phyloP scores from a whole-genome alignment of 2,329 filamentous ascomycete species.

The Fusarium multiceps region DNA sequence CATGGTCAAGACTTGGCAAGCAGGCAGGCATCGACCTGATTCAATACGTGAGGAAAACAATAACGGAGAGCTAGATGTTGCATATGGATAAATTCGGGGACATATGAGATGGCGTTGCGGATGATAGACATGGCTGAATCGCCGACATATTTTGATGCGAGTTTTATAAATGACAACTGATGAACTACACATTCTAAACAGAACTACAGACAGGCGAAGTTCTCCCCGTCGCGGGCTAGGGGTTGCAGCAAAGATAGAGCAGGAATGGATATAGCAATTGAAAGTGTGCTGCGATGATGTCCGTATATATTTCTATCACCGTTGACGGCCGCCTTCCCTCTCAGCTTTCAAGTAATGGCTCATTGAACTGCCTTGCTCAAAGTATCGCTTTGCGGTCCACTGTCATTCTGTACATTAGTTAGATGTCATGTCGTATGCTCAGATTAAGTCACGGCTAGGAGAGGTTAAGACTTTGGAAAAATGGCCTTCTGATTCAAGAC shows the following conservation, averaged over 20 bases:
- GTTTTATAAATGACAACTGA: conserved; percentile 33
- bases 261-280: neutral
- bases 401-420: neutral
- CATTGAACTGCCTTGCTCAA: neutral
- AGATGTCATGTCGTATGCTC: neutral
- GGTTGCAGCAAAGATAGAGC: conserved; percentile 3
- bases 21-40: conserved; percentile 17
- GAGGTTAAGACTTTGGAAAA: neutral
- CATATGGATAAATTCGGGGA: conserved; percentile 39
- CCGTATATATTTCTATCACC: neutral
- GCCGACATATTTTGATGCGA: conserved; percentile 21
- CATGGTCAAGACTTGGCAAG: conserved; percentile 4
- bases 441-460: neutral
- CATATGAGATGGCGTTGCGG: conserved; percentile 46
- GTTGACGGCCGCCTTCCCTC: neutral
- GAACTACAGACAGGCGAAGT: neutral
- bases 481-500: neutral
- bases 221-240: neutral
- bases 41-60: conserved; percentile 15
- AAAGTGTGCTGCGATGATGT: neutral
- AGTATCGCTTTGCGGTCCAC: too few relatives aligned
- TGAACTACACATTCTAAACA: conserved; percentile 11
- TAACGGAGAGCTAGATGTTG: conserved; percentile 15
- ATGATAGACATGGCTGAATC: conserved; percentile 42
- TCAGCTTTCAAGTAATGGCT: neutral